A percentile compares a stretch with the other conserved stretches of the same genome.
Conservation (phyloP, 768 basidiomycete genomes). For the Lyophyllum decastes region DNA sequence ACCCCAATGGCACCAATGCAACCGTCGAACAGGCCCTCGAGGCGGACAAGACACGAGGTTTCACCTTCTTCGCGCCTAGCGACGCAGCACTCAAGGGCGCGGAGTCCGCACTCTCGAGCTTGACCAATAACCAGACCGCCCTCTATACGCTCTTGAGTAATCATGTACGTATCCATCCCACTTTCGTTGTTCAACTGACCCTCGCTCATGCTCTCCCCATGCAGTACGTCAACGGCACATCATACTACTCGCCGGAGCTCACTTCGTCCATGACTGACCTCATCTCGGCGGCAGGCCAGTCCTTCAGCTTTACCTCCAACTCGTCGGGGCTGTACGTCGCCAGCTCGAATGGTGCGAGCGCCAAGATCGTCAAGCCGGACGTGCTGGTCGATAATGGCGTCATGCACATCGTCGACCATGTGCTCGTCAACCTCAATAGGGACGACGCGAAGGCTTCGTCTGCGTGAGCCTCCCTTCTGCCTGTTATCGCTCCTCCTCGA, state of each 20-base stretch:
- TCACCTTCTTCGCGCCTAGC: conserved; percentile 70
- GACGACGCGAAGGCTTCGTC: conserved; percentile 47
- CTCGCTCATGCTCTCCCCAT: no score
- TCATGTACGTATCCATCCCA: conserved; percentile 48
- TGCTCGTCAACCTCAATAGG: conserved; percentile 46
- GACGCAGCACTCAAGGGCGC: conserved; percentile 47
- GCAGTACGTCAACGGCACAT: conserved; percentile 70
- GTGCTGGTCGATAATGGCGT: conserved; percentile 70
- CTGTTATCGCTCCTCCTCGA: neutral
- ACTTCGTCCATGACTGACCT: conserved; percentile 25
- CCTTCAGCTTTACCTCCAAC: conserved; percentile 53
- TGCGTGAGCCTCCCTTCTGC: conserved; percentile 46
- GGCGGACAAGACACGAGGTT: conserved; percentile 39
- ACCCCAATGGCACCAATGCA: conserved; percentile 31
- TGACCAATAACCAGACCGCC: conserved; percentile 46
- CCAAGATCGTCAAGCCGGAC: conserved; percentile 58
- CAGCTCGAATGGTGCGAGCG: conserved; percentile 35
- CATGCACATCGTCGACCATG: conserved; percentile 59
- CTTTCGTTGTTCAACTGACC: no score
- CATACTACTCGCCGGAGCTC: conserved; percentile 60
- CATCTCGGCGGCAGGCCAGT: conserved; percentile 60
- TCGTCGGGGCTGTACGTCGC: conserved; percentile 58
- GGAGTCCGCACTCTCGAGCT: conserved; percentile 29
- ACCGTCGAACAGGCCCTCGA: conserved; percentile 37
- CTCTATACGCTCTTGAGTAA: conserved; percentile 51